phyloP scores from a whole-genome alignment of 75 land plant species.

The Adiantum capillusveneris region DNA sequence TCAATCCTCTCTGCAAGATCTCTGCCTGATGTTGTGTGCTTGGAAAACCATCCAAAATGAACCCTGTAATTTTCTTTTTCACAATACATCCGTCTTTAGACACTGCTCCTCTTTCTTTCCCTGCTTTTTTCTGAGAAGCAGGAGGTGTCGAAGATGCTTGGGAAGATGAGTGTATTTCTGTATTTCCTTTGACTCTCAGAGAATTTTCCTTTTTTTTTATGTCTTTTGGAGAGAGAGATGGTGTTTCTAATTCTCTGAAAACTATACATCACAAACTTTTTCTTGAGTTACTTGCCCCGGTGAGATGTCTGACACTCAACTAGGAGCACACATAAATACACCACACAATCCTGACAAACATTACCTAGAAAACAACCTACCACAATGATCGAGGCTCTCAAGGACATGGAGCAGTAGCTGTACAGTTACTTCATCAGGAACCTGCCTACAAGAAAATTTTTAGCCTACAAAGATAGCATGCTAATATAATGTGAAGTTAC shows the following conservation, averaged over 20 bases:
- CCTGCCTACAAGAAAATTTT: slow-evolving; percentile 7
- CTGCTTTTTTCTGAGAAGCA: no score
- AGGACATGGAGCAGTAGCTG: slow-evolving; percentile 14
- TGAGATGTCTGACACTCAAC: no score
- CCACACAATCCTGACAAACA: neutral
- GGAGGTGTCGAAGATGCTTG: no score
- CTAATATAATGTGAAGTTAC: no score
- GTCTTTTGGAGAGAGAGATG: neutral
- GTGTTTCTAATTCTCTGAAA: no score
- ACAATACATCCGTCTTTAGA: no score
- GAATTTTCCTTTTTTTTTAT: neutral
- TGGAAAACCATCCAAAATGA: slow-evolving; percentile 35
- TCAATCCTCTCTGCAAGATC: slow-evolving; percentile 15
- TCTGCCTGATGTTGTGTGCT: slow-evolving; percentile 19
- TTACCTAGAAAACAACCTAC: no score
- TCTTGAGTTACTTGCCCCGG: no score
- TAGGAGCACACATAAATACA: neutral
- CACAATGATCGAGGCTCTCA: slow-evolving; percentile 8
- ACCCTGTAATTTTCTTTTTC: slow-evolving; percentile 7
- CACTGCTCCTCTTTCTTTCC: no score
- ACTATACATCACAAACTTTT: no score
- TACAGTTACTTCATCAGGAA: slow-evolving; percentile 28
- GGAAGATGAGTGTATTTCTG: no score
- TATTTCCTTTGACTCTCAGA: neutral
- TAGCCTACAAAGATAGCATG: no score